These are phyloP conservation scores for Phytophthora pluvialis DNA, from an alignment of 352 stramenopile genomes.

Conservation along the genomic window DNA sequence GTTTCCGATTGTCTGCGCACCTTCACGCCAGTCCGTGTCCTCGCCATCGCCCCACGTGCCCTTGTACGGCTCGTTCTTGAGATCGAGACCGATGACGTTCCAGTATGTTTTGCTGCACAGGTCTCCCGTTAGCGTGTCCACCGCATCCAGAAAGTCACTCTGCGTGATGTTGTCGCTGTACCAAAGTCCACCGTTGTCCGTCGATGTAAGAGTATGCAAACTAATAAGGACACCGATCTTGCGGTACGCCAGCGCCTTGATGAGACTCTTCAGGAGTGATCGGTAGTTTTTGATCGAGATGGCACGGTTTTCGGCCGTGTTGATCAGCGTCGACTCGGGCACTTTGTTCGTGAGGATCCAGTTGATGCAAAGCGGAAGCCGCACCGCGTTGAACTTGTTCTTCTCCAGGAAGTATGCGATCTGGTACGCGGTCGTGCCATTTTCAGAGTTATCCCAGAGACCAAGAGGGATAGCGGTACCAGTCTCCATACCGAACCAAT, in stretches of 20 bases:
- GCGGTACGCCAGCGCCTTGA: slow-evolving; percentile 37
- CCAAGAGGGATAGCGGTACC: slow-evolving; percentile 58
- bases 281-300: slow-evolving; percentile 59
- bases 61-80: slow-evolving; percentile 66
- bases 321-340: slow-evolving; percentile 50
- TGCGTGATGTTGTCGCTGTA: slow-evolving; percentile 45
- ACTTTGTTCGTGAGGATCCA: slow-evolving; percentile 64
- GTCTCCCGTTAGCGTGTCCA: slow-evolving; percentile 48
- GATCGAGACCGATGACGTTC: slow-evolving; percentile 77
- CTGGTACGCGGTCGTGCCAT: slow-evolving; percentile 61
- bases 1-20: slow-evolving; percentile 53
- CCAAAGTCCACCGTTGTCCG: slow-evolving; percentile 47
- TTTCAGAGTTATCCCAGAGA: slow-evolving; percentile 65
- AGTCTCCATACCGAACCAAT: slow-evolving; percentile 77
- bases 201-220: slow-evolving; percentile 45
- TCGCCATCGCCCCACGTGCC: slow-evolving; percentile 59
- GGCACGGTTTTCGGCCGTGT: slow-evolving; percentile 59
- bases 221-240: slow-evolving; percentile 53
- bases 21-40: slow-evolving; percentile 46
- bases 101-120: slow-evolving; percentile 72
- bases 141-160: slow-evolving; percentile 46
- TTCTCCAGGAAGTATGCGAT: slow-evolving; percentile 45
- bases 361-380: slow-evolving; percentile 50
- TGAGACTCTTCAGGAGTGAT: slow-evolving; percentile 52
- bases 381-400: slow-evolving; percentile 57